A percentile compares a stretch with the other conserved stretches of the same genome.
Evolutionary conservation across 164 flowering plant genomes (phyloP).

Genomic region (Aristolochia californica): DNA sequence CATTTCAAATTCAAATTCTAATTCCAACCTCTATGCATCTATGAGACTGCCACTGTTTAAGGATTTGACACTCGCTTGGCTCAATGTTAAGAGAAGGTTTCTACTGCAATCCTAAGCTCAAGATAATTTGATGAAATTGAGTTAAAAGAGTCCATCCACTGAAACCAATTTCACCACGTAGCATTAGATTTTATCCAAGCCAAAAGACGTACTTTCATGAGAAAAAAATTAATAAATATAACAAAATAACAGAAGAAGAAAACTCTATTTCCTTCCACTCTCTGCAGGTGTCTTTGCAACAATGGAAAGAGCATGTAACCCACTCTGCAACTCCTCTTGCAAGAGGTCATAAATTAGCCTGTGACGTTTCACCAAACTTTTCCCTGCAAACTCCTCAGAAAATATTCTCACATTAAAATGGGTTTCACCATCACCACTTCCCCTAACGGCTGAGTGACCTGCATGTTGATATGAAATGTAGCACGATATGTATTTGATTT

Average conservation of each 20-base stretch:
- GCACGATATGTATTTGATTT: too few species aligned
- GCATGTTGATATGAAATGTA: slow-evolving; percentile 87
- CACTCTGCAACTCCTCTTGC: slow-evolving; percentile 78
- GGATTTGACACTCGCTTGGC: too few species aligned
- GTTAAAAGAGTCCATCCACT: too few species aligned
- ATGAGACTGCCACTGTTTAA: too few species aligned
- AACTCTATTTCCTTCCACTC: slow-evolving; percentile 21
- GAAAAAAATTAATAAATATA: neutral
- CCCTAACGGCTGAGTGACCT: slow-evolving; percentile 71
- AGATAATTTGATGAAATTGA: too few species aligned
- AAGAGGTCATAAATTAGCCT: slow-evolving; percentile 55
- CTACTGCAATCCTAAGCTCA: too few species aligned
- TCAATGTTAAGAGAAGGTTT: too few species aligned
- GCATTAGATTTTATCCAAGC: too few species aligned
- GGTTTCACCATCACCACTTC: slow-evolving; percentile 68
- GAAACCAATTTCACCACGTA: too few species aligned
- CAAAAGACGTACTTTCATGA: too few species aligned
- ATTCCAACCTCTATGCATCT: too few species aligned
- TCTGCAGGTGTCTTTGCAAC: slow-evolving; percentile 86
- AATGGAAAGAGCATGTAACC: slow-evolving; percentile 86
- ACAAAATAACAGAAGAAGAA: slow-evolving; percentile 1
- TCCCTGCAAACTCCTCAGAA: slow-evolving; percentile 73
- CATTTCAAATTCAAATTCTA: too few species aligned
- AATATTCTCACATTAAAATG: slow-evolving; percentile 82
- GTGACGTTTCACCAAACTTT: slow-evolving; percentile 89